phyloP scores from a whole-genome alignment of 2,329 filamentous ascomycete genomes.

The Sclerotinia minor region DNA sequence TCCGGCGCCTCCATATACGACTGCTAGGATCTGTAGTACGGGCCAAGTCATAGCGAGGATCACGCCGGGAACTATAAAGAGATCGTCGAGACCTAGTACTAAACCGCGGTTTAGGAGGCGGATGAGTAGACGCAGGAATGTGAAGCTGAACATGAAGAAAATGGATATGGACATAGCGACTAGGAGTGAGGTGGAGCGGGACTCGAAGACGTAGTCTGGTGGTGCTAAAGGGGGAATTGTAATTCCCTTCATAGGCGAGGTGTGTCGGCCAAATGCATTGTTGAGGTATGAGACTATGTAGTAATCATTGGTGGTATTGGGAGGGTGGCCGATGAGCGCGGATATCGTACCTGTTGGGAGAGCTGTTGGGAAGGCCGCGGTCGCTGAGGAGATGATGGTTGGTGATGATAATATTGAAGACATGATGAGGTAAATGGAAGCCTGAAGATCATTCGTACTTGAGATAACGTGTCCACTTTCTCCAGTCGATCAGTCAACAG shows the following conservation, averaged over 20 bases:
- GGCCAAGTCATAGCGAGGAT: slow-evolving; percentile 39
- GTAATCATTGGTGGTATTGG: slow-evolving; percentile 39
- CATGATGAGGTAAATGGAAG: slow-evolving; percentile 5
- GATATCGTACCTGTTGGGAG: slow-evolving; percentile 32
- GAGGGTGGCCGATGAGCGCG: slow-evolving; percentile 36
- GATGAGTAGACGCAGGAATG: slow-evolving; percentile 37
- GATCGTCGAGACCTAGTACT: slow-evolving; percentile 43
- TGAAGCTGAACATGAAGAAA: slow-evolving; percentile 39
- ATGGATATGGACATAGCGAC: slow-evolving; percentile 39
- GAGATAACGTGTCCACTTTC: not conserved
- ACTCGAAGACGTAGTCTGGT: slow-evolving; percentile 34
- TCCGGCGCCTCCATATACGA: slow-evolving; percentile 36
- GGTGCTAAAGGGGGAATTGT: slow-evolving; percentile 15
- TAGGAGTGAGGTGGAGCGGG: slow-evolving; percentile 38
- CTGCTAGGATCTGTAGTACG: slow-evolving; percentile 37
- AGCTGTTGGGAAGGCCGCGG: slow-evolving; percentile 16
- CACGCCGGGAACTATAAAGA: slow-evolving; percentile 41
- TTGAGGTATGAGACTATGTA: slow-evolving; percentile 39
- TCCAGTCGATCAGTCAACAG: not conserved
- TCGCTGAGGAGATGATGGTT: slow-evolving; percentile 4
- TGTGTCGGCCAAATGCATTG: slow-evolving; percentile 29
- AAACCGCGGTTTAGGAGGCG: slow-evolving; percentile 37
- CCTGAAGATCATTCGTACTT: not conserved
- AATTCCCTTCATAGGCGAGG: slow-evolving; percentile 30
- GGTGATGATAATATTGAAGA: not conserved